A percentile compares a stretch with the other conserved stretches of the same genome.
These are phyloP conservation scores for Jamesozyma spencerorum DNA, from an alignment of 805 yeast species.

Conservation along the genomic window DNA sequence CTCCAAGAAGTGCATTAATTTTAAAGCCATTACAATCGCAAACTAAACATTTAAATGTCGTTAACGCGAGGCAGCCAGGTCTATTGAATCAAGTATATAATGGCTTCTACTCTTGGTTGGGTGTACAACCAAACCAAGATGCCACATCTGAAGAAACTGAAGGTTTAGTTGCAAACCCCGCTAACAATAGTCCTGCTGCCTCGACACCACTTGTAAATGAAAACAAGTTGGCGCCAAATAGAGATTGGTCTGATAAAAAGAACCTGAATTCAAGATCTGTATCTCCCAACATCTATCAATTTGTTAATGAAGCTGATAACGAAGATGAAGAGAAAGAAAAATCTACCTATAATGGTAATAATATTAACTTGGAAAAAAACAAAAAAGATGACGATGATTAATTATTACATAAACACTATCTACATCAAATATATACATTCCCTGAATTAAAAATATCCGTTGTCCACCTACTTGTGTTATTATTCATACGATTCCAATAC, in stretches of 20 bases:
- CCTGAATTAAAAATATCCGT: constrained; percentile 1
- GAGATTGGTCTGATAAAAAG: constrained; percentile 11
- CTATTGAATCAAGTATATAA: constrained; percentile 27
- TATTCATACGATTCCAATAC: not conserved
- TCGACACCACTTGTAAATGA: not conserved
- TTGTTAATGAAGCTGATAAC: constrained; percentile 20
- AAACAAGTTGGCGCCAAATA: not conserved
- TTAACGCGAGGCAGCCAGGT: constrained; percentile 22
- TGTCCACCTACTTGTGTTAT: not conserved
- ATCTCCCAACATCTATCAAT: constrained; percentile 26
- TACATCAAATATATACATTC: not conserved
- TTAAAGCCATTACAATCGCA: constrained; percentile 47
- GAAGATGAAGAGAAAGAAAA: constrained; percentile 30
- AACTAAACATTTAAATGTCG: constrained; percentile 19
- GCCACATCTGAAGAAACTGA: not conserved
- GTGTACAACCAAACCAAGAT: not conserved
- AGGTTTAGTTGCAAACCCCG: no score
- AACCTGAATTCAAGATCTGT: constrained; percentile 25
- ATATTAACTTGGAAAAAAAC: constrained; percentile 37
- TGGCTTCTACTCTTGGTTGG: constrained; percentile 32
- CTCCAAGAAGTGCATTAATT: constrained; percentile 67
- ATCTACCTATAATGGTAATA: constrained; percentile 50
- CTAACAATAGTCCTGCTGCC: not conserved
- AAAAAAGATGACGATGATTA: constrained; percentile 31
- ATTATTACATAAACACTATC: not conserved